A percentile compares a stretch with the other conserved stretches of the same genome.
Conservation (phyloP, 306 rosid species). For the Fagus crenata region DNA sequence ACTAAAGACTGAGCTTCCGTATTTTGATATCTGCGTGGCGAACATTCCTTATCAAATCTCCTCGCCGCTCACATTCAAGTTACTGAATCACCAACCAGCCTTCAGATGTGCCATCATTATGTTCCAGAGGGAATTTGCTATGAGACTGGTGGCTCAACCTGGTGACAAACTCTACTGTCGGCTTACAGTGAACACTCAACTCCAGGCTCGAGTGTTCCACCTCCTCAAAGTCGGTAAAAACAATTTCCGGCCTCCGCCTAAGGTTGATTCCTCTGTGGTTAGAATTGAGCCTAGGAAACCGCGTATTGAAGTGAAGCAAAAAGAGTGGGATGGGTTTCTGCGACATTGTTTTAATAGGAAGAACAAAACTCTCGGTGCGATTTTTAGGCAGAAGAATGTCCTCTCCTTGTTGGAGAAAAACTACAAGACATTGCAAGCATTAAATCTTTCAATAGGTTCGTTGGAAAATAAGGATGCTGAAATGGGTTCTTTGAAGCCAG, state of each 20-base stretch:
- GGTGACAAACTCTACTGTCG: slow-evolving; percentile 93
- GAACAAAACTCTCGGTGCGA: slow-evolving; percentile 92
- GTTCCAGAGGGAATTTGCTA: slow-evolving; percentile 94
- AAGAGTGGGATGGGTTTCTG: slow-evolving; percentile 93
- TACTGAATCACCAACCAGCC: slow-evolving; percentile 69
- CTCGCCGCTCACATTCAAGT: slow-evolving; percentile 94
- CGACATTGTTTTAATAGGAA: slow-evolving; percentile 79
- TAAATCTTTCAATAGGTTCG: slow-evolving; percentile 44
- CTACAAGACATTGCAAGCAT: slow-evolving; percentile 65
- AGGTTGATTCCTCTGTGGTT: slow-evolving; percentile 90
- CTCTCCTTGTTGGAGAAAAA: slow-evolving; percentile 76
- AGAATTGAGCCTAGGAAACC: slow-evolving; percentile 88
- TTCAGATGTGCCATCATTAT: slow-evolving; percentile 91
- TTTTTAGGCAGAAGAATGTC: slow-evolving; percentile 82
- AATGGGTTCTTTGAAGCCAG: slow-evolving; percentile 41
- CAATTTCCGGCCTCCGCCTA: slow-evolving; percentile 90
- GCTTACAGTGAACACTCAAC: slow-evolving; percentile 82
- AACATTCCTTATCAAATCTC: slow-evolving; percentile 96
- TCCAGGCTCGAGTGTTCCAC: slow-evolving; percentile 76
- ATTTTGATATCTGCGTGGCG: slow-evolving; percentile 89
- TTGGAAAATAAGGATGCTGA: slow-evolving; percentile 30
- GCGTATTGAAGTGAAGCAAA: slow-evolving; percentile 64
- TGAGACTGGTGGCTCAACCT: slow-evolving; percentile 94
- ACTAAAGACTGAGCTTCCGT: slow-evolving; percentile 81
- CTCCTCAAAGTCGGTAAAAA: slow-evolving; percentile 93